phyloP scores from a whole-genome alignment of 1,284 basidiomycete genomes.

The Fistulinella staudtii region DNA sequence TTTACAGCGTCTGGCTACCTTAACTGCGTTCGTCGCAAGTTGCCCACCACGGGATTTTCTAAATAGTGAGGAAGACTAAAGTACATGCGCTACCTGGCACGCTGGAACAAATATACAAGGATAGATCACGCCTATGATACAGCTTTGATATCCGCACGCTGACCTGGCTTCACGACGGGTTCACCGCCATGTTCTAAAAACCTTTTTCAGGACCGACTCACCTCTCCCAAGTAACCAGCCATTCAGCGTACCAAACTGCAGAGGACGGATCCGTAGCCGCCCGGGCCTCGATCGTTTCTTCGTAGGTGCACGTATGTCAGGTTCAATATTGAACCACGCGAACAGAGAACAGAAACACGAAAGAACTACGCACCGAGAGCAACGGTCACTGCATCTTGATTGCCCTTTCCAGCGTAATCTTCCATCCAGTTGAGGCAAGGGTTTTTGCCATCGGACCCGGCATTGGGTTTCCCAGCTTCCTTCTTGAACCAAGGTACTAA shows the following conservation, averaged over 20 bases:
- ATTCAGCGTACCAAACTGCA: constrained; percentile 54
- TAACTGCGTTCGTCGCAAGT: too few species aligned
- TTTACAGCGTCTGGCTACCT: too few species aligned
- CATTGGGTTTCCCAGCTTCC: constrained; percentile 45
- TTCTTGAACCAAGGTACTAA: constrained; percentile 74
- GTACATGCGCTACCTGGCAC: too few species aligned
- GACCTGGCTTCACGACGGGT: constrained; percentile 36
- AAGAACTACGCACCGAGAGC: constrained; percentile 61
- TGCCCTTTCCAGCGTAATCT: constrained; percentile 71
- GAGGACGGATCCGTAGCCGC: constrained; percentile 67
- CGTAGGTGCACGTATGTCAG: too few species aligned
- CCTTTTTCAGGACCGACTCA: constrained; percentile 78
- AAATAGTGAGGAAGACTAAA: too few species aligned
- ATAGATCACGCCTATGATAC: too few species aligned
- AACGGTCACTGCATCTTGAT: constrained; percentile 64
- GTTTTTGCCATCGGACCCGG: constrained; percentile 61
- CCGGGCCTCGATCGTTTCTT: constrained; percentile 59
- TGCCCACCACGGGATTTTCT: too few species aligned
- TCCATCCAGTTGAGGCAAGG: constrained; percentile 81
- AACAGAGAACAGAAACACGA: too few species aligned
- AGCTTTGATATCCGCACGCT: too few species aligned
- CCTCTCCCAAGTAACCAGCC: constrained; percentile 73
- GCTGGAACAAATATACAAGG: too few species aligned
- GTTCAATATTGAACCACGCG: too few species aligned
- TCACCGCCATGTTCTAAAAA: constrained; percentile 88